Percentiles rank a stretch among this genome's conserved stretches.
Evolutionary conservation across 148 eudicot genomes (phyloP).

Genomic region (Arctostaphylos glauca): DNA sequence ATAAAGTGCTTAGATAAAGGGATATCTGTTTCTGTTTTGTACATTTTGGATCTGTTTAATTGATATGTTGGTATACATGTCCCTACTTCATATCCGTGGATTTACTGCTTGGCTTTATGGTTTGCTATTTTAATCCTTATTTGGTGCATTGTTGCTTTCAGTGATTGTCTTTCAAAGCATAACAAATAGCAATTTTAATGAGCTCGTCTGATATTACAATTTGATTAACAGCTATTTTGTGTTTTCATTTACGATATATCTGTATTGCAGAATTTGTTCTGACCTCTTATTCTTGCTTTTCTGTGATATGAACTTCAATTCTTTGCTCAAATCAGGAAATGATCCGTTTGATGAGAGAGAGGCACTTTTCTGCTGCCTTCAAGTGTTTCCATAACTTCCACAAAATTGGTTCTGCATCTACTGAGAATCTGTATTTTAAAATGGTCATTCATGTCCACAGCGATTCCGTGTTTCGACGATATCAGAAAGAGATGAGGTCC

Average conservation of each 20-base stretch:
- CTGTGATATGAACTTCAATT: slow-evolving; percentile 1
- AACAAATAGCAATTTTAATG: neutral
- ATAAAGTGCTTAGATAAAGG: neutral
- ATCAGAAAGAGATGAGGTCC: slow-evolving; percentile 97
- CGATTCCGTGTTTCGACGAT: slow-evolving; percentile 76
- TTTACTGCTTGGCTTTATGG: neutral
- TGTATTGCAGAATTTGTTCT: neutral
- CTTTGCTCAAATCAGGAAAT: slow-evolving; percentile 62
- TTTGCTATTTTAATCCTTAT: neutral
- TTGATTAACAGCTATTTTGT: neutral
- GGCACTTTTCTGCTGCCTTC: slow-evolving; percentile 73
- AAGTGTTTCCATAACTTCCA: slow-evolving; percentile 82
- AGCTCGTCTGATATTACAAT: neutral
- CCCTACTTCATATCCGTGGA: neutral
- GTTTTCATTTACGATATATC: too few species aligned
- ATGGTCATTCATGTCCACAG: slow-evolving; percentile 92
- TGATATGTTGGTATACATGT: neutral
- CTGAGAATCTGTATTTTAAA: slow-evolving; percentile 60
- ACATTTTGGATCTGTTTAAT: neutral
- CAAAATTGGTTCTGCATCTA: slow-evolving; percentile 44
- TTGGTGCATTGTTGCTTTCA: neutral
- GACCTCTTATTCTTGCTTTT: neutral
- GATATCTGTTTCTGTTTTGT: neutral
- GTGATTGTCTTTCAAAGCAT: neutral
- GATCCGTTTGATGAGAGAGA: slow-evolving; percentile 77